Evolutionary conservation across 2,329 filamentous ascomycete genomes (phyloP).

Genomic region (Remersonia thermophila): DNA sequence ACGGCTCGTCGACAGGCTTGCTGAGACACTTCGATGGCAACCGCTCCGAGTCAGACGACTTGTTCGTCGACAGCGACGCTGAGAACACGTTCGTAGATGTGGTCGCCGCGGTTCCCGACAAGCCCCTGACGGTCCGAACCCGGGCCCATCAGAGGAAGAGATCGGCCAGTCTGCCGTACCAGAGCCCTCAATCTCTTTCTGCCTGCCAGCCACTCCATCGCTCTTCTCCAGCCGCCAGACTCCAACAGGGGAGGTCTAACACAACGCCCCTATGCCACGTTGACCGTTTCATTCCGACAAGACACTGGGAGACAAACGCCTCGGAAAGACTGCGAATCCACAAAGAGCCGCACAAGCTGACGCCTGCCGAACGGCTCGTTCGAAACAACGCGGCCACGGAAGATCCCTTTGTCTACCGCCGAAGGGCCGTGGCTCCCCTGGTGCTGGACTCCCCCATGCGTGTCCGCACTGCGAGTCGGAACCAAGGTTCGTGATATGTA

Average conservation of each 20-base stretch:
- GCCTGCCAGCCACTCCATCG: conserved; percentile 6
- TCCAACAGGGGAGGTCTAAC: conserved; percentile 16
- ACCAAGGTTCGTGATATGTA: conserved; percentile 12
- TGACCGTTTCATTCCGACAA: conserved; percentile 40
- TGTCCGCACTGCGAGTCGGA: conserved; percentile 17
- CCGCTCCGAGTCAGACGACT: conserved; percentile 14
- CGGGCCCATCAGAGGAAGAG: conserved; percentile 2
- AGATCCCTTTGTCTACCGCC: conserved; percentile 32
- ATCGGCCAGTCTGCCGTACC: conserved; percentile 9
- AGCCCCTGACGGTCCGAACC: neutral
- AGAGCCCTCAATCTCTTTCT: conserved; percentile 6
- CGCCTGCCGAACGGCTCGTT: conserved; percentile 30
- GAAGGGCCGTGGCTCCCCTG: conserved; percentile 19
- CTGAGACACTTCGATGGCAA: conserved; percentile 11
- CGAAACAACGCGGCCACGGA: conserved; percentile 29
- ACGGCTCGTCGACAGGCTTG: conserved; percentile 1
- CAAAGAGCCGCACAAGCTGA: conserved; percentile 31
- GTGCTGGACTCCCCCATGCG: conserved; percentile 14
- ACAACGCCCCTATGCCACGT: conserved; percentile 18
- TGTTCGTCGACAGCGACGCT: conserved; percentile 6
- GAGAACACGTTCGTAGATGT: conserved; percentile 1
- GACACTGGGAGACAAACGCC: conserved; percentile 24
- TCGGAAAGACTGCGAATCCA: conserved; percentile 35
- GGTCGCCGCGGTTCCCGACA: neutral
- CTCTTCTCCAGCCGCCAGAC: conserved; percentile 3